Percentiles rank a stretch among this genome's conserved stretches.
Evolutionary conservation across 345 rosid genomes (phyloP).

Genomic region (Excoecaria agallocha): DNA sequence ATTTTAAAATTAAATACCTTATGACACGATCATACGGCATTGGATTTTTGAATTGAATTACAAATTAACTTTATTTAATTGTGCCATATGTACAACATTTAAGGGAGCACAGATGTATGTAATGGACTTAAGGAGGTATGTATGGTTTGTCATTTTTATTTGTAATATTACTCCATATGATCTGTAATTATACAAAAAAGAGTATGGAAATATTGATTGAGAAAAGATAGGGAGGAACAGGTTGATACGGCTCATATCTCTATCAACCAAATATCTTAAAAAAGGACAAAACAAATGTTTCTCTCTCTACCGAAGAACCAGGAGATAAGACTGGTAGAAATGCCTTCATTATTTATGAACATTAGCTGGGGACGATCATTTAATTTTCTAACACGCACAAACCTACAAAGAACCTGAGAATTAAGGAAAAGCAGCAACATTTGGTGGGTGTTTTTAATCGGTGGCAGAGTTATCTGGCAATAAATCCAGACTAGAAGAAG

Average conservation of each 20-base stretch:
- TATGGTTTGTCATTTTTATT: too few species aligned
- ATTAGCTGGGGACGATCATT: conserved; percentile 13
- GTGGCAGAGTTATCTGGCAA: not conserved
- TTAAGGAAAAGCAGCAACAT: not conserved
- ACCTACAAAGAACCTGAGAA: too few species aligned
- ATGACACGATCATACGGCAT: too few species aligned
- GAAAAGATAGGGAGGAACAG: conserved; percentile 1
- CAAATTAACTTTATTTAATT: too few species aligned
- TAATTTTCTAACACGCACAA: too few species aligned
- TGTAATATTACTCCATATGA: not conserved
- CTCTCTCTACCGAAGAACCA: conserved; percentile 5
- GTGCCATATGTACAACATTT: too few species aligned
- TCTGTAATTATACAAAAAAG: not conserved
- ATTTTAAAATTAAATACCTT: too few species aligned
- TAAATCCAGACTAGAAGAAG: too few species aligned
- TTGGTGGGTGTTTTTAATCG: not conserved
- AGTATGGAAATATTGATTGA: not conserved
- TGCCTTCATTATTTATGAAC: conserved; percentile 4
- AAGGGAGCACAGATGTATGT: too few species aligned
- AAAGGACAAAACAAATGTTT: not conserved
- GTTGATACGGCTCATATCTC: not conserved
- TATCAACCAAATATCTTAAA: not conserved
- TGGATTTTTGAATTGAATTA: too few species aligned
- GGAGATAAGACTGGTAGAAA: conserved; percentile 36
- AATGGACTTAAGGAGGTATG: too few species aligned